Conservation (phyloP, 1,139 yeast genomes). For the Geotrichum carabidarum region DNA sequence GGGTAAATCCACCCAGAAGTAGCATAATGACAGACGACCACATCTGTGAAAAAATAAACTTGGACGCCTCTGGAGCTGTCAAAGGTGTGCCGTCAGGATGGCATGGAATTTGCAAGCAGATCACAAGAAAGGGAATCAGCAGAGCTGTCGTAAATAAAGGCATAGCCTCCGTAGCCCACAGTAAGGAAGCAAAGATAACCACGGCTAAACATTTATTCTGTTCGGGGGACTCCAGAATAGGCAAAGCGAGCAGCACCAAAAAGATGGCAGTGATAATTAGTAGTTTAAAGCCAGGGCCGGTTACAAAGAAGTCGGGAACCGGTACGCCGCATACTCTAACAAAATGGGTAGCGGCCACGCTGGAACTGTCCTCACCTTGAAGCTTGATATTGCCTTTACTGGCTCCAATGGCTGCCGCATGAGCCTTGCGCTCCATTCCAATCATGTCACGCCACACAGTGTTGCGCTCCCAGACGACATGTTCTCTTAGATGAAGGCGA, state of each 20-base stretch:
- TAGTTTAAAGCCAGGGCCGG: conserved; percentile 30
- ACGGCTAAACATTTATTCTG: conserved; percentile 82
- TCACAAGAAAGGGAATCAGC: conserved; percentile 73
- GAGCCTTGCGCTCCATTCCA: conserved; percentile 72
- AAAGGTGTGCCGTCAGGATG: conserved; percentile 46
- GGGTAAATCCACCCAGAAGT: conserved; percentile 83
- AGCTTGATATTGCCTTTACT: conserved; percentile 18
- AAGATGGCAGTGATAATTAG: conserved; percentile 46
- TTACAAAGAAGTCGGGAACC: conserved; percentile 26
- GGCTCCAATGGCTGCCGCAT: conserved; percentile 45
- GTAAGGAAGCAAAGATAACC: conserved; percentile 66
- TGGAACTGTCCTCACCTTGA: conserved; percentile 20
- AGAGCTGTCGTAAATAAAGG: conserved; percentile 84
- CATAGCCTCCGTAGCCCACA: conserved; percentile 93
- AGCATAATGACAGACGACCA: conserved; percentile 93
- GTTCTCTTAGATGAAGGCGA: conserved; percentile 75
- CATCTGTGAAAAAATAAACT: conserved; percentile 76
- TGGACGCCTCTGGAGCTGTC: conserved; percentile 64
- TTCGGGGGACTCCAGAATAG: conserved; percentile 48
- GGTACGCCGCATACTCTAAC: conserved; percentile 18
- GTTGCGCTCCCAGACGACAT: conserved; percentile 92
- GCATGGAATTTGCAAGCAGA: conserved; percentile 65
- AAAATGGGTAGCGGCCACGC: conserved; percentile 11
- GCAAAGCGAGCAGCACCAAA: conserved; percentile 49
- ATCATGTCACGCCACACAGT: conserved; percentile 97